Base-by-base conservation (phyloP, 2,329 filamentous ascomycete species). In the Cercospora sp. region DNA sequence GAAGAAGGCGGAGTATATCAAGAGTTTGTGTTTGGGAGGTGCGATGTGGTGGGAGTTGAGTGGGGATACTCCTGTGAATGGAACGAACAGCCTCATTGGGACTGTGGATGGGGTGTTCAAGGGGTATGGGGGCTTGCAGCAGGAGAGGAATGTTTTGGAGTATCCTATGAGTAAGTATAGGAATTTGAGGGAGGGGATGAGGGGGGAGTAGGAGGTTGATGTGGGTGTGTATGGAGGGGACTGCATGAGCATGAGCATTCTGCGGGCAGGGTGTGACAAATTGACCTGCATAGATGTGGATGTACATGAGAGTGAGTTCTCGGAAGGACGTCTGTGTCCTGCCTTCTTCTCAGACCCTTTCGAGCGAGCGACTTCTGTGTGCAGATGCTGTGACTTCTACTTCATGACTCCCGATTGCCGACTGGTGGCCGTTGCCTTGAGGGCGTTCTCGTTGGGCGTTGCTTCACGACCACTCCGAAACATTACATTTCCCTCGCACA, bases 21-120 rank as follows among this genome's bases (percentile, higher is more conserved):
- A 83, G 75, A 77, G 85, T 23, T 82, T 85, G 61, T 83, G 86
- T 0, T 84, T 97, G 0, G 93, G 93, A 1, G 94, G 94, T 20
- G 92, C 86, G 20, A 97, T 69, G 67, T 71, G 69, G 71, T 95
- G 91, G 91, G 94, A 97, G 82, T 91, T 88, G 74, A 93, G 89
- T 75, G 89, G 87, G 0, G 94, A 97, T 78, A 89, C 88, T 76
- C 76, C 79, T 1, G 88, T 89, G 0, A 79, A 79, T 13, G 57
- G 63, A 16, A 31, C 59, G 30, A 23, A 84, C 0, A 94, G 91
- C 73, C 78, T 97, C 76, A 73, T 75, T 26, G 48, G 66, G 57
- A 65, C 68, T 12, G 68, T 73, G 20, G 61, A 26, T 51, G 74
- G 74, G 36, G 72, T 75, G 20, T 72, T 83, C 36, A 76, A 78